A percentile compares a stretch with the other conserved stretches of the same genome.
Conservation (phyloP, 2,329 filamentous ascomycete species). For the Phyllosticta ampelicida region DNA sequence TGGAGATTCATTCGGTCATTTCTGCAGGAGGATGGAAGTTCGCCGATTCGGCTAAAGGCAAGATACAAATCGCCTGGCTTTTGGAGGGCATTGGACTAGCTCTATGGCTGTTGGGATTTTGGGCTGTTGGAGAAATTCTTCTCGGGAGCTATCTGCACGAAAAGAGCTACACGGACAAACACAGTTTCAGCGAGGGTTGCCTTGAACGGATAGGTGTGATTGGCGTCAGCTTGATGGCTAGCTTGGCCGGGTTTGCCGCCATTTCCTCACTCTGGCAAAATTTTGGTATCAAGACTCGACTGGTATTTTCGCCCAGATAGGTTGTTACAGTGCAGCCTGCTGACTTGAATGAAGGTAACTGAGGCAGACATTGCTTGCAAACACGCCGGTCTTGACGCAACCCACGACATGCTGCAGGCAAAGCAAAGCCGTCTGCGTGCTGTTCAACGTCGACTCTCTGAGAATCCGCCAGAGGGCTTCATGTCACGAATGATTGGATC, state of each 20-base stretch:
- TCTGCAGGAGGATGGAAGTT: constrained; percentile 51
- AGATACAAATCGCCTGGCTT: constrained; percentile 52
- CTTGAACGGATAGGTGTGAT: constrained; percentile 66
- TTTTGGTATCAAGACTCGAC: constrained; percentile 54
- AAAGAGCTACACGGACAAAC: constrained; percentile 30
- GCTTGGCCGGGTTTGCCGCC: constrained; percentile 82
- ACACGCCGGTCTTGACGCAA: constrained; percentile 65
- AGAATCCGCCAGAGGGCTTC: constrained; percentile 44
- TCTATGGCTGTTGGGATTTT: constrained; percentile 63
- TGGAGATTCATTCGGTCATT: constrained; percentile 62
- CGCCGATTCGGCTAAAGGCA: constrained; percentile 38
- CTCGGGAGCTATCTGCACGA: constrained; percentile 43
- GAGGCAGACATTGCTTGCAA: constrained; percentile 68
- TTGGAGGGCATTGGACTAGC: constrained; percentile 53
- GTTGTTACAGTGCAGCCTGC: constrained; percentile 13
- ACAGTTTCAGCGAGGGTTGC: constrained; percentile 45
- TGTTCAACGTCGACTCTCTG: constrained; percentile 53
- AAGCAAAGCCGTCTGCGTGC: constrained; percentile 64
- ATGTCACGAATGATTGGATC: constrained; percentile 65
- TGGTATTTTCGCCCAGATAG: constrained; percentile 29
- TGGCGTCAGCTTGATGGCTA: constrained; percentile 75
- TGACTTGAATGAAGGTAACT: constrained; percentile 34
- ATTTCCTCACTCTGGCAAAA: constrained; percentile 80
- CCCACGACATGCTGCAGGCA: constrained; percentile 64
- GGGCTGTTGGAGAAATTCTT: constrained; percentile 59